A percentile compares a stretch with the other conserved stretches of the same genome.
phyloP scores from a whole-genome alignment of 257 asterid species.

The Cordia subcordata region DNA sequence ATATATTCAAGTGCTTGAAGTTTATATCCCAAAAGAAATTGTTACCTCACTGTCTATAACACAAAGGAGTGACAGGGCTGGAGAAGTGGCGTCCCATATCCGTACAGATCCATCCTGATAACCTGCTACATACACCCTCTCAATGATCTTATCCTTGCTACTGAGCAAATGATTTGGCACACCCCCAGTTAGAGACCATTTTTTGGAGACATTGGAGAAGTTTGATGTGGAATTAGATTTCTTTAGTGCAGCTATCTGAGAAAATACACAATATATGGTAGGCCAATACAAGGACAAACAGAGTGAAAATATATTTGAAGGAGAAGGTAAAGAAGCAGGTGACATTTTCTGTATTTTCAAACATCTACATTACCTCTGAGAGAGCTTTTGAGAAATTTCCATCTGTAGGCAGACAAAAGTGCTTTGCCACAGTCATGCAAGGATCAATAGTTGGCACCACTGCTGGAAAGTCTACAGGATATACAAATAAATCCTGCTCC shows the following conservation, averaged over 20 bases:
- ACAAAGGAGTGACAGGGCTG: slow-evolving; percentile 58
- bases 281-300: slow-evolving; percentile 16
- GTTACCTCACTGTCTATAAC: slow-evolving; percentile 56
- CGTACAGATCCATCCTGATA: slow-evolving; percentile 85
- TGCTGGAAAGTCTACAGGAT: slow-evolving; percentile 53
- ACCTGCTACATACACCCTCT: slow-evolving; percentile 64
- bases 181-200: slow-evolving; percentile 79
- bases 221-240: slow-evolving; percentile 25
- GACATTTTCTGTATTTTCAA: slow-evolving; percentile 1
- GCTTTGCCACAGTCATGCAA: slow-evolving; percentile 55
- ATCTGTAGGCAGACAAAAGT: slow-evolving; percentile 35
- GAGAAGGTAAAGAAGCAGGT: slow-evolving; percentile 8
- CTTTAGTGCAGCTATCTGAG: slow-evolving; percentile 40
- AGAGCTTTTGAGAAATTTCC: slow-evolving; percentile 34
- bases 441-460: slow-evolving; percentile 68
- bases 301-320: slow-evolving; percentile 18
- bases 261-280: slow-evolving; percentile 14
- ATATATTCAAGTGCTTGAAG: neutral
- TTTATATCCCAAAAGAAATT: neutral
- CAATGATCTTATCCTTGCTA: slow-evolving; percentile 42
- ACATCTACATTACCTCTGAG: slow-evolving; percentile 44
- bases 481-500: slow-evolving; percentile 31
- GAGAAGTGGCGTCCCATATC: slow-evolving; percentile 87
- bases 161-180: slow-evolving; percentile 45
- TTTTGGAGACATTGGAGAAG: slow-evolving; percentile 32